phyloP scores from a whole-genome alignment of 495 filamentous ascomycete genomes.

The Penicillium steckii region DNA sequence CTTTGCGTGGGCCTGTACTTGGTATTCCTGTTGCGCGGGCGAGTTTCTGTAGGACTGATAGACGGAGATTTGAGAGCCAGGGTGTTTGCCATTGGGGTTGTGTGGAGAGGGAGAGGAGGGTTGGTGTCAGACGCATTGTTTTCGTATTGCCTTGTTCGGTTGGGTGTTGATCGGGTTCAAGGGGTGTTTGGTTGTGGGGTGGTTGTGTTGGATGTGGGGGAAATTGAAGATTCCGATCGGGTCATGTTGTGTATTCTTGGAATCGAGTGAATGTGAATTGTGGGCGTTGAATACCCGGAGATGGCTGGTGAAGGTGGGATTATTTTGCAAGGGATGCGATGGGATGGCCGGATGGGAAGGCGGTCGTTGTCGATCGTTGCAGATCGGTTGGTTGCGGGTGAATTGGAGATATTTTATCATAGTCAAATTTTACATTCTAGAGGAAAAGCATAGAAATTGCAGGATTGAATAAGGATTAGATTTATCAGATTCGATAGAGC shows the following conservation, averaged over 20 bases:
- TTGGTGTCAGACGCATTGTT: neutral
- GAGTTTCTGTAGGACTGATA: conserved; percentile 45
- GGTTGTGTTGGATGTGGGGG: neutral
- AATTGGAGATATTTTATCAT: neutral
- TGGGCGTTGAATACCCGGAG: neutral
- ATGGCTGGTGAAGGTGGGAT: neutral
- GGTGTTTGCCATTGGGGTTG: neutral
- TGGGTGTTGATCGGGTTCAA: neutral
- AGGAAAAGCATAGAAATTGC: neutral
- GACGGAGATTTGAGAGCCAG: conserved; percentile 44
- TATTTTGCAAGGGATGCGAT: neutral
- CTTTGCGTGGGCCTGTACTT: conserved; percentile 48
- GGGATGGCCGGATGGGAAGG: neutral
- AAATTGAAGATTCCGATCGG: neutral
- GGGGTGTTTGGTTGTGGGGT: neutral
- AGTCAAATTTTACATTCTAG: neutral
- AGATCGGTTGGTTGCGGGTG: conserved; percentile 5
- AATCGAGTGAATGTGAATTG: neutral
- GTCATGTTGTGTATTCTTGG: neutral
- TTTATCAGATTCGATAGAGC: neutral
- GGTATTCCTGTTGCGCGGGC: conserved; percentile 53
- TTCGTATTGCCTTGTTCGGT: neutral
- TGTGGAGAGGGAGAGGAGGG: neutral
- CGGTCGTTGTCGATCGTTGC: conserved; percentile 6
- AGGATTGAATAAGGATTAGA: neutral